Base-by-base conservation (phyloP, 306 rosid species). In the Sophora flavescens region DNA sequence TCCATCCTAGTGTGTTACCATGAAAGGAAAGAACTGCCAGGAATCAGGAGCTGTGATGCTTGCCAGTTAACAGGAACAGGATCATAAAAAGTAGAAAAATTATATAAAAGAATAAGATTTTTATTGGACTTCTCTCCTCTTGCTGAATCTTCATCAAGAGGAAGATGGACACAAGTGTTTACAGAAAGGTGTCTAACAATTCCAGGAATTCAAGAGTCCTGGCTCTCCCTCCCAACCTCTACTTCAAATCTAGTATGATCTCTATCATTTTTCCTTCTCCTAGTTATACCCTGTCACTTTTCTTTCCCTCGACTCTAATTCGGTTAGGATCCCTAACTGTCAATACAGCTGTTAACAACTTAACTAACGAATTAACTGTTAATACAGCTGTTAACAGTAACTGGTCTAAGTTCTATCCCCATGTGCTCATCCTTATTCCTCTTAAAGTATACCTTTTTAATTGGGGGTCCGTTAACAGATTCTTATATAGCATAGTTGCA, bases 1-100 rank as follows among this genome's bases (percentile, higher is more conserved):
- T 28, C 30, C 30, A 28, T 28, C 30, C 30, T 28, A n/a, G n/a
- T n/a, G n/a, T n/a, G n/a, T n/a, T n/a, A n/a, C 30, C 30, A 28
- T 28, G 30, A 28, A 28, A 28, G 30, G 30, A 2, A 28, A 28
- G 30, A 28, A 28, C 30, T 28, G 2, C 30, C 30, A 28, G 30
- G 30, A 28, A 28, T 28, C 30, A 28, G 30, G 30, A 28, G 30
- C 30, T 30, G 3, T 30, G 2, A 30, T 30, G 22, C 1, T 22
- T 22, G 3, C 32, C 32, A 30, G 32, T 30, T 62, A 52, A 39
- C 48, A 51, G 58, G n/a, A 60, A 14, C 11, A 42, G 36, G 26
- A 70, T 70, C n/a, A 16, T 44, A 54, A 39, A 70, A 61, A 30
- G 12, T 67, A 70, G 60, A 35, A 35, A 78, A 78, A 62, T 13